Conservation (phyloP, 2,329 filamentous ascomycete genomes). For the Hypomyces perniciosus region DNA sequence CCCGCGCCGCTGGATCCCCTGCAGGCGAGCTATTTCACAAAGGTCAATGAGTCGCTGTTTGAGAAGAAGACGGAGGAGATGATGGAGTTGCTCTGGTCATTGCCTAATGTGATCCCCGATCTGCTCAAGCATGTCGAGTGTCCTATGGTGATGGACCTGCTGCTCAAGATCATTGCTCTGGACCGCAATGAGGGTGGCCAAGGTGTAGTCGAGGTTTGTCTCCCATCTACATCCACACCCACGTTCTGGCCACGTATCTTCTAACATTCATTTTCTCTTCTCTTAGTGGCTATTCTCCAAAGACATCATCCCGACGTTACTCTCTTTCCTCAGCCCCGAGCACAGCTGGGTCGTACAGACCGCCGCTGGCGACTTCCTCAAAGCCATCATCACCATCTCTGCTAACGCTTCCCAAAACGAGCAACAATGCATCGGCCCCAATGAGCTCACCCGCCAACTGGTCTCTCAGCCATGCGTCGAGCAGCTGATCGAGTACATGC, state of each 20-base stretch:
- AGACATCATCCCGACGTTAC: conserved; percentile 76
- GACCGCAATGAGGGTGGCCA: conserved; percentile 88
- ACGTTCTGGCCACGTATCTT: background rate
- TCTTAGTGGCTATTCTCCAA: conserved; percentile 84
- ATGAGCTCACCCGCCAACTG: conserved; percentile 89
- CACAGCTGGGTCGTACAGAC: conserved; percentile 89
- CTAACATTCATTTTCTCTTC: conserved; percentile 16
- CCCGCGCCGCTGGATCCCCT: conserved; percentile 84
- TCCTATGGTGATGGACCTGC: conserved; percentile 95
- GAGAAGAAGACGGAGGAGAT: conserved; percentile 98
- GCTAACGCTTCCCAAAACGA: conserved; percentile 97
- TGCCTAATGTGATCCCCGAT: conserved; percentile 74
- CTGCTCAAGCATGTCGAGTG: conserved; percentile 93
- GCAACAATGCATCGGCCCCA: conserved; percentile 97
- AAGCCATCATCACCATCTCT: conserved; percentile 97
- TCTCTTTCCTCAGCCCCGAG: conserved; percentile 80
- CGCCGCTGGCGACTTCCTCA: conserved; percentile 93
- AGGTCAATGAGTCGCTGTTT: conserved; percentile 95
- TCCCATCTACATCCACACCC: background rate
- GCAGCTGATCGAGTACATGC: conserved; percentile 84
- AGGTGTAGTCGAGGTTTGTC: conserved; percentile 82
- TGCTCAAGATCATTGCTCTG: conserved; percentile 93
- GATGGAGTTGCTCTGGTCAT: conserved; percentile 78
- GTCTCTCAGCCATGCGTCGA: conserved; percentile 82
- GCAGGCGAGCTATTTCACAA: conserved; percentile 96